Evolutionary conservation across 805 yeast genomes (phyloP), one percentile per base, ranked within the genome.

Genomic region (Starmera quercuum): DNA sequence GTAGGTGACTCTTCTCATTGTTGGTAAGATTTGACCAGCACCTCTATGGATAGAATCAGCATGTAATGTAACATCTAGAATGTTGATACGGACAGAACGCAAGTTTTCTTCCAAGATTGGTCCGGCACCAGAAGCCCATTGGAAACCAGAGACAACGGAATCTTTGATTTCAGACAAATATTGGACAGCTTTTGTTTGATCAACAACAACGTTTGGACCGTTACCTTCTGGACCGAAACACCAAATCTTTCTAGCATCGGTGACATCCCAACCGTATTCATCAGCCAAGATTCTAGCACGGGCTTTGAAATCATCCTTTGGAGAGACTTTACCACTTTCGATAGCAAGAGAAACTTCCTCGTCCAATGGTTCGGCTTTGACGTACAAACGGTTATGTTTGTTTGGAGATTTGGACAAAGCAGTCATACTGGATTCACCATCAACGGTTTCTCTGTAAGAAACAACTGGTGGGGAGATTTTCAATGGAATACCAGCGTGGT

Each of bases 1-100:
- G 76, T 84, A 92, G 53, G 97, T 86, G 57, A 80, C 97, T 79
- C 97, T 88, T 82, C 97, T 88, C 97, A 92, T 90, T 71, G 98
- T 90, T 73, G 97, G 97, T 73, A 92, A 87, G 69, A 90, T 80
- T 78, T 90, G 98, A 74, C 97, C 98, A 75, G 95, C 96, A 80
- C 97, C 97, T 84, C 98, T 88, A 84, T 90, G 98, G 73, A 90
- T 90, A 71, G 98, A 96, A 84, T 90, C 98, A 65, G 97, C 95
- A 73, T 90, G 98, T 71, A 90, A 78, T 56, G 96, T 88, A 63
- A 90, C 98, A 81, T 90, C 98, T 75, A 90, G 78, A 63, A 90
- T 83, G 95, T 90, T 90, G 70, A 86, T 73, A 76, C 97, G 87
- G 61, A 87, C 77, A 59, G 95, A 84, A 79, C 98, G 87, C 75